phyloP scores from a whole-genome alignment of 129 eudicot genomes.

The sunflower (Helianthus annuus) region DNA sequence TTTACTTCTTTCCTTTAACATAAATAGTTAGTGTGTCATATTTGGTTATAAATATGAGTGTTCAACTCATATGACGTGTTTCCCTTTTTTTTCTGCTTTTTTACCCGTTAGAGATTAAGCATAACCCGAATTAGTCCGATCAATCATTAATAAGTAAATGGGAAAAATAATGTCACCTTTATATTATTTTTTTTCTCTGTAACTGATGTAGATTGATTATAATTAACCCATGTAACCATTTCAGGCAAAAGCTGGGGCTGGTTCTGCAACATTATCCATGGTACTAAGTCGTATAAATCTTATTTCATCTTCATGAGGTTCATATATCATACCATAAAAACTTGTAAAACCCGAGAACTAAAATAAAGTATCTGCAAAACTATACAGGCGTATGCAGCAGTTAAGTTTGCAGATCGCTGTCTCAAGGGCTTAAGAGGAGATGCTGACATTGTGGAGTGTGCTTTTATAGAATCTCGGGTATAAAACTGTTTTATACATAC shows the following conservation, averaged over 20 bases:
- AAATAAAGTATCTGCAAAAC: neutral
- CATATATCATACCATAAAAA: neutral
- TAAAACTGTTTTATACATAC: neutral
- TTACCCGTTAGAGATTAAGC: neutral
- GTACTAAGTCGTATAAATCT: conserved; percentile 38
- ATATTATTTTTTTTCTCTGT: neutral
- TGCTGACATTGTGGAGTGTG: conserved; percentile 82
- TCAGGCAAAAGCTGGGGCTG: conserved; percentile 99
- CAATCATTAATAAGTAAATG: neutral
- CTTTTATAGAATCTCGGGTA: conserved; percentile 85
- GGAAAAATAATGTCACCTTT: neutral
- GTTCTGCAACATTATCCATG: conserved; percentile 98
- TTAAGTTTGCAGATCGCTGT: conserved; percentile 85
- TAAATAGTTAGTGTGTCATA: neutral
- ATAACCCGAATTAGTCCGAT: neutral
- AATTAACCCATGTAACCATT: conserved; percentile 25
- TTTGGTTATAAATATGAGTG: neutral
- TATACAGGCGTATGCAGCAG: conserved; percentile 89
- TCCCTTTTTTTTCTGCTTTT: neutral
- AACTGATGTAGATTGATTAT: conserved; percentile 11
- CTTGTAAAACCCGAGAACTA: neutral
- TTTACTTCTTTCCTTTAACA: neutral
- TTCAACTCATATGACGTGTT: neutral
- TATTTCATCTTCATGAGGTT: neutral
- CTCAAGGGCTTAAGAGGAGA: conserved; percentile 88